phyloP scores from a whole-genome alignment of 805 yeast genomes.

The Clavispora vitiphila region DNA sequence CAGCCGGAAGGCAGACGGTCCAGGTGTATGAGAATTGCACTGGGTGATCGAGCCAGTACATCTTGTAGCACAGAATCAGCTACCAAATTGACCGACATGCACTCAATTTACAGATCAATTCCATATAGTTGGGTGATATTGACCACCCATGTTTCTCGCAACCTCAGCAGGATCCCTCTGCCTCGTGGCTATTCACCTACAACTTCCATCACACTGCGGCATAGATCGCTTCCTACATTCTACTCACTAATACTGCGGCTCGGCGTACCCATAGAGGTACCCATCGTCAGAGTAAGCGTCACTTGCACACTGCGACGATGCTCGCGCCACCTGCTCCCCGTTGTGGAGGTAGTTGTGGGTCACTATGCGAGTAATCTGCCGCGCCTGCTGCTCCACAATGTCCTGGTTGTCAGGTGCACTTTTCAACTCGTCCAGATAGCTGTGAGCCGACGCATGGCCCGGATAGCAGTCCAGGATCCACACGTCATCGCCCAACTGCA shows the following conservation, averaged over 20 bases:
- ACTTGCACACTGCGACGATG: neutral
- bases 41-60: too few relatives aligned
- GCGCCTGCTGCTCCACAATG: constrained; percentile 49
- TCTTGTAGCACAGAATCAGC: too few relatives aligned
- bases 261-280: constrained; percentile 10
- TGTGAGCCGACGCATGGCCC: constrained; percentile 31
- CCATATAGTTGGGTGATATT: too few relatives aligned
- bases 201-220: too few relatives aligned
- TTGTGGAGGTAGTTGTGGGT: constrained; percentile 10
- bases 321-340: constrained; percentile 1
- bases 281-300: constrained; percentile 10
- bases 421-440: constrained; percentile 7
- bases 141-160: too few relatives aligned
- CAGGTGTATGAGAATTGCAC: too few relatives aligned
- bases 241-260: neutral
- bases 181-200: too few relatives aligned
- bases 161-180: too few relatives aligned
- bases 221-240: too few relatives aligned
- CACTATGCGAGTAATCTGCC: constrained; percentile 39
- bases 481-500: constrained; percentile 23
- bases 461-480: constrained; percentile 46
- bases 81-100: too few relatives aligned
- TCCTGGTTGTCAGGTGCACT: constrained; percentile 35
- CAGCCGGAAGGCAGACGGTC: too few relatives aligned
- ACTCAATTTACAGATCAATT: too few relatives aligned